Base-by-base conservation (phyloP, 345 rosid genomes). In the Raphanus sativus region DNA sequence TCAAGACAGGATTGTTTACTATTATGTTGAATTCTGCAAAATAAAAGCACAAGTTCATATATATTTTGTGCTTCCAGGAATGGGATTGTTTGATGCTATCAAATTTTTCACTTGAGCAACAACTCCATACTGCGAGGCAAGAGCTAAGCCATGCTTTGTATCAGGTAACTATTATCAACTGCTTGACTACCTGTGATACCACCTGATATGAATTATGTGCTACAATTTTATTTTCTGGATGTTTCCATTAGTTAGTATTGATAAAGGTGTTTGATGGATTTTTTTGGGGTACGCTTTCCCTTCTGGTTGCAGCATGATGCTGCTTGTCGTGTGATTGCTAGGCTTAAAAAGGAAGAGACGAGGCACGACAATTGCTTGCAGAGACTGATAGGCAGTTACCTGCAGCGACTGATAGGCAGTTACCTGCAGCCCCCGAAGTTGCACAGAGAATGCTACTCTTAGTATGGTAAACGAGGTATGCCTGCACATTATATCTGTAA, bases 311-410 rank as follows among this genome's bases (percentile, higher is more conserved):
- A 96, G 99, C 99, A 89, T 80, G 99, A 96, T 87, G 97, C 99
- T 79, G 98, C 99, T 71, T 96, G 99, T 84, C 98, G 98, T 45
- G 99, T 96, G 74, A 96, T 96, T 87, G 98, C 97, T 54, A 91
- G 98, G 86, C 91, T 96, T 64, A 93, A 85, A 75, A 90, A 81
- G 99, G 93, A 85, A 88, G 93, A 76, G 96, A 96, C 75, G 99
- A 91, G 71, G 85, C 98, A 32, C 86, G 88, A 60, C 82, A 90
- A 52, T 86, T 96, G 69, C 99, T 96, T 75, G 75, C 93, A 67
- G 86, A 88, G 69, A 84, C 88, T 24, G 94, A 93, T 73, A 91
- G 96, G 79, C 95, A 90, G 74, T 76, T 84, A 67, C 91, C 98
- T 58, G 77, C 82, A 40, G 79, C 87, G 69, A 84, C 88, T 24